A percentile compares a stretch with the other conserved stretches of the same genome.
Conservation (phyloP, 441 rosid species). For the Theobroma grandiflorum region DNA sequence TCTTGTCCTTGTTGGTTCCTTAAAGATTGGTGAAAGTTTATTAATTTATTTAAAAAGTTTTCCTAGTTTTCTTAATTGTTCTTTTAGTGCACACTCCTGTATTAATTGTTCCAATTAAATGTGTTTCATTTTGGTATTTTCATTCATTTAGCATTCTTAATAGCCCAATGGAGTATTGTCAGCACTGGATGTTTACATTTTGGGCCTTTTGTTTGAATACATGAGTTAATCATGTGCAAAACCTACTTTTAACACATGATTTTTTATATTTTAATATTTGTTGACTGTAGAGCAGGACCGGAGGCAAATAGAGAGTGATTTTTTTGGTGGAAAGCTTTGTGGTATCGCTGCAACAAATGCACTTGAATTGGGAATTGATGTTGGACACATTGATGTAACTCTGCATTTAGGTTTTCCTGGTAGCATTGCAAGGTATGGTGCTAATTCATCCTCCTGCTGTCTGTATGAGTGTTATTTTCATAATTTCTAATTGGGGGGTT, state of each 20-base stretch:
- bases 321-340: conserved; percentile 85
- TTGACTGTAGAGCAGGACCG: conserved; percentile 63
- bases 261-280: conserved; percentile 26
- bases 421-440: conserved; percentile 82
- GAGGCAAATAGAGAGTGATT: conserved; percentile 82
- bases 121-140: not conserved
- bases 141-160: not conserved
- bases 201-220: not conserved
- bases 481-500: conserved; percentile 26
- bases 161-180: not conserved
- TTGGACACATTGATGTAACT: conserved; percentile 93
- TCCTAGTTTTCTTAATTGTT: not conserved
- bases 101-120: not conserved
- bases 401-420: conserved; percentile 98
- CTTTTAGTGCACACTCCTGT: not conserved
- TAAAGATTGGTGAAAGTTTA: not conserved
- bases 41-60: conserved; percentile 11
- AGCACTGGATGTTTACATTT: not conserved
- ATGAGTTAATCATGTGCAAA: not conserved
- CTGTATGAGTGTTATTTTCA: conserved; percentile 29
- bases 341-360: conserved; percentile 98
- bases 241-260: not conserved
- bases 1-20: not conserved
- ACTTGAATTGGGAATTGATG: conserved; percentile 97
- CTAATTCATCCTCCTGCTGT: conserved; percentile 29